These are phyloP conservation scores for Hypholoma sublateritium DNA, from an alignment of 768 basidiomycete genomes.

Conservation along the genomic window DNA sequence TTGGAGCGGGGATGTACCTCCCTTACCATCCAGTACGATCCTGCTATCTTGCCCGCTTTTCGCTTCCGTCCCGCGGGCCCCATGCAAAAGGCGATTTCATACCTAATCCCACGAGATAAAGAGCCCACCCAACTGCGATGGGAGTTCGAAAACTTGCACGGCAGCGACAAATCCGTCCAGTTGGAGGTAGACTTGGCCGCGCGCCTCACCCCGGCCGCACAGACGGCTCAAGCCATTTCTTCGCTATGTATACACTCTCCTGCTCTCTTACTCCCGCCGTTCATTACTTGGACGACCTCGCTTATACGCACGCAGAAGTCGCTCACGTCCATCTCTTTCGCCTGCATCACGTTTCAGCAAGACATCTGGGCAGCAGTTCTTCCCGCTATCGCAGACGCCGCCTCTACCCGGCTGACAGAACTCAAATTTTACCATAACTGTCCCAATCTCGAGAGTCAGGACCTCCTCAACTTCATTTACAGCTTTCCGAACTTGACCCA, in stretches of 20 bases:
- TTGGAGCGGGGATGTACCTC: slow-evolving; percentile 17
- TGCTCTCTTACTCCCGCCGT: slow-evolving; percentile 19
- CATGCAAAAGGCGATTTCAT: slow-evolving; percentile 12
- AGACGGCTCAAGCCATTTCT: slow-evolving; percentile 6
- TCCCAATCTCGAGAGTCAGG: slow-evolving; percentile 12
- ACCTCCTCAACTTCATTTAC: slow-evolving; percentile 16
- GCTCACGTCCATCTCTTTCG: slow-evolving; percentile 20
- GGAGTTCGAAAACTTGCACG: slow-evolving; percentile 15
- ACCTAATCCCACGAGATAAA: slow-evolving; percentile 9
- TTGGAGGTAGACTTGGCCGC: slow-evolving; percentile 8
- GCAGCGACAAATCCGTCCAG: slow-evolving; percentile 3
- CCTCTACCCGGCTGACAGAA: slow-evolving; percentile 12
- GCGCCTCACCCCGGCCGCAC: slow-evolving; percentile 6
- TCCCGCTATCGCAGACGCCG: slow-evolving; percentile 15
- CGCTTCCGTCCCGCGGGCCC: slow-evolving; percentile 11
- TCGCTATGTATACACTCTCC: slow-evolving; percentile 18
- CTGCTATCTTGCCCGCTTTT: slow-evolving; percentile 13
- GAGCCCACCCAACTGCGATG: slow-evolving; percentile 13
- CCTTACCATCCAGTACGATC: slow-evolving; percentile 19
- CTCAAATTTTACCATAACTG: slow-evolving; percentile 18
- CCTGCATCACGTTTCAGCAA: slow-evolving; percentile 15
- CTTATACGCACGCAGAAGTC: slow-evolving; percentile 13
- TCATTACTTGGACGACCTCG: slow-evolving; percentile 19
- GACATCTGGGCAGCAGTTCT: slow-evolving; percentile 17
- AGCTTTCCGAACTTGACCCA: slow-evolving; percentile 11